Evolutionary conservation across 306 rosid genomes (phyloP), one percentile per base, ranked within the genome.

Genomic region (Senna siamea): DNA sequence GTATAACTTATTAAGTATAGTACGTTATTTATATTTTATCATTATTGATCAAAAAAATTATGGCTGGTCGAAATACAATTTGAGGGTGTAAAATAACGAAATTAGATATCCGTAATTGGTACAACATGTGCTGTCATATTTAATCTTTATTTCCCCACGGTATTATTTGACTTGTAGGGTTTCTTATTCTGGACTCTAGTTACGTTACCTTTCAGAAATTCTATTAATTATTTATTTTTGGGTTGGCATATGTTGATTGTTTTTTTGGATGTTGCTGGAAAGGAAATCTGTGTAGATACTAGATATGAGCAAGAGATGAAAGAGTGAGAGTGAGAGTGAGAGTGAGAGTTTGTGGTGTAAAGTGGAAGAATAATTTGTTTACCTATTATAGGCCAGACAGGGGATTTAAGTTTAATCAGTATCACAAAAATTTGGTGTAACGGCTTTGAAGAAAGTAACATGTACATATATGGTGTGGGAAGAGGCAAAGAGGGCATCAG

Each of bases 71-170:
- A 34, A 76, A 35, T 48, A 26, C 41, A 41, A 44, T 43, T 53
- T 19, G 57, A 32, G 55, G 72, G 11, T 18, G 38, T n/a, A 17
- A 54, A 17, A 58, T 58, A 26, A 26, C 3, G 30, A 26, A 26
- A 26, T 26, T 26, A 3, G 30, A 26, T 26, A 26, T 26, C 30
- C 30, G 30, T 26, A 26, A 1, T 26, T 26, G 30, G 30, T 26
- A 26, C 30, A 26, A 26, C 30, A 26, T 26, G 30, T 26, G 30
- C 3, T 26, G 30, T 26, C 30, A 26, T 26, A 26, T 26, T 26
- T 26, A 11, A 5, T 66, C 34, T 20, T 48, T 66, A 10, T 73
- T 73, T 50, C 50, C 51, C 66, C 58, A 52, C 12, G 9, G 28
- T 30, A 18, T 30, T n/a, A 9, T 50, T 47, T 66, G 50, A 35